These are phyloP conservation scores for Syncephalastrum monosporum DNA, from an alignment of 371 early-diverging fungal genomes.

Conservation along the genomic window DNA sequence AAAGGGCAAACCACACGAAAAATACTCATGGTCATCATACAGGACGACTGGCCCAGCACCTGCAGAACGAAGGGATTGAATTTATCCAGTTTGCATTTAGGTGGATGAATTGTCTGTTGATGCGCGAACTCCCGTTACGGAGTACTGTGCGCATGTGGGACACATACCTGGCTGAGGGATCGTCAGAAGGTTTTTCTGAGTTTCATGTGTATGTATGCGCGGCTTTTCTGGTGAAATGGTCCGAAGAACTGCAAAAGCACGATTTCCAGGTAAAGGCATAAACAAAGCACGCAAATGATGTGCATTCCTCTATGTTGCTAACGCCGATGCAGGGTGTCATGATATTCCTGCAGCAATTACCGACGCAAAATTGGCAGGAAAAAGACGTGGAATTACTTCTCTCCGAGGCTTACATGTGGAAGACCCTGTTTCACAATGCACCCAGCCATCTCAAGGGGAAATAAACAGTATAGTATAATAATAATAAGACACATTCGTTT, in stretches of 20 bases:
- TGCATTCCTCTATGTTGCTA: too few relatives aligned
- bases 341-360: slow-evolving; percentile 90
- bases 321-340: slow-evolving; percentile 68
- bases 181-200: slow-evolving; percentile 86
- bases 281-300: not conserved
- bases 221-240: slow-evolving; percentile 94
- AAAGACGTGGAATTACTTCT: slow-evolving; percentile 92
- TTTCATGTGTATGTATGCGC: slow-evolving; percentile 98
- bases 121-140: slow-evolving; percentile 90
- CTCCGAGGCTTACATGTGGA: slow-evolving; percentile 96
- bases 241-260: slow-evolving; percentile 75
- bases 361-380: slow-evolving; percentile 86
- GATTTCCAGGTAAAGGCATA: slow-evolving; percentile 76
- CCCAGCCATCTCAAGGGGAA: slow-evolving; percentile 66
- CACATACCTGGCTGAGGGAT: slow-evolving; percentile 90
- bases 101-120: slow-evolving; percentile 99
- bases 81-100: slow-evolving; percentile 98
- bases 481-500: not conserved
- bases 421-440: slow-evolving; percentile 88
- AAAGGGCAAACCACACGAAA: not conserved
- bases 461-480: not conserved
- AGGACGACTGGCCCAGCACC: slow-evolving; percentile 80
- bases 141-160: slow-evolving; percentile 98
- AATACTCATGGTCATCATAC: not conserved
- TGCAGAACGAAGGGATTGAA: slow-evolving; percentile 87